Conservation (phyloP, 495 filamentous ascomycete genomes). For the Penicillium herquei region DNA sequence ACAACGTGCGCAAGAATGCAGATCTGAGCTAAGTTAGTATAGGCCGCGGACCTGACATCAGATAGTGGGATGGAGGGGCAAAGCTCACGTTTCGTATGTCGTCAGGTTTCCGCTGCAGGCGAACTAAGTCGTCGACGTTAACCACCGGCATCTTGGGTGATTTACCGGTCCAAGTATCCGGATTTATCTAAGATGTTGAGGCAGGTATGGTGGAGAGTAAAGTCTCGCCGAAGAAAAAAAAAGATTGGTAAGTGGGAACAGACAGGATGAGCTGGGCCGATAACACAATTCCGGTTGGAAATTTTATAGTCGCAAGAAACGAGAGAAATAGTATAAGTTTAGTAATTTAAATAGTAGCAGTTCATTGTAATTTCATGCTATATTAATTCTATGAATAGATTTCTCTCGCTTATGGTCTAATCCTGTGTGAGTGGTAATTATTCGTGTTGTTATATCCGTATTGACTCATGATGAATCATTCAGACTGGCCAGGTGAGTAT, state of each 20-base stretch:
- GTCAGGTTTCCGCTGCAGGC: constrained; percentile 78
- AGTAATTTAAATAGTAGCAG: background rate
- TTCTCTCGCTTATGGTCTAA: no score
- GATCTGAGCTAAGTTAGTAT: constrained; percentile 60
- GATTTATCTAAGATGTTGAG: constrained; percentile 5
- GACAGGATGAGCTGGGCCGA: background rate
- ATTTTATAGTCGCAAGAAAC: background rate
- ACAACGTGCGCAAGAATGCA: constrained; percentile 97
- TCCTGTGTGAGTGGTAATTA: no score
- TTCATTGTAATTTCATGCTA: no score
- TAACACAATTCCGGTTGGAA: background rate
- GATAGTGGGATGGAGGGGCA: constrained; percentile 37
- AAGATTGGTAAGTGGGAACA: constrained; percentile 24
- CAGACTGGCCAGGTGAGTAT: background rate
- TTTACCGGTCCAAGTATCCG: constrained; percentile 14
- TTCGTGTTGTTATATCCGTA: constrained; percentile 1
- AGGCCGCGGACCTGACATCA: constrained; percentile 22
- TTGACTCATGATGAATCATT: constrained; percentile 8
- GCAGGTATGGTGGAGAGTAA: constrained; percentile 16
- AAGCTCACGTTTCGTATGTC: constrained; percentile 80
- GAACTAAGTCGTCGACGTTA: constrained; percentile 78
- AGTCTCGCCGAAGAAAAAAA: constrained; percentile 19
- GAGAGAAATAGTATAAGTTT: background rate
- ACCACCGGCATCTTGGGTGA: constrained; percentile 77
- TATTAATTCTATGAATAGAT: no score